These are phyloP conservation scores for Boletellus deceptivus DNA, from an alignment of 1,284 basidiomycete species.

Conservation along the genomic window DNA sequence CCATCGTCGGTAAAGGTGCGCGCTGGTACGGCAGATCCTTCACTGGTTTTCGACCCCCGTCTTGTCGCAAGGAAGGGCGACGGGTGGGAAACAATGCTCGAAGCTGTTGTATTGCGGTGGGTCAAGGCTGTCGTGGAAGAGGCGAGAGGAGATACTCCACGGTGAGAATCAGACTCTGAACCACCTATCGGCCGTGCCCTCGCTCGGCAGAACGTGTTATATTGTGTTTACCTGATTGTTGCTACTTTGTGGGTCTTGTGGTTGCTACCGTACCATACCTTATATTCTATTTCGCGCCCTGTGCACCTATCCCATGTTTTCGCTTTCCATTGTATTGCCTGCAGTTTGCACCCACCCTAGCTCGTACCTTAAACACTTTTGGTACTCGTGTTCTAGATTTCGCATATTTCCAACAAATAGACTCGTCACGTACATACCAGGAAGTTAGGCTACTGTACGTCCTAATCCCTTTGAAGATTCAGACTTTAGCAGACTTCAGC, in stretches of 20 bases:
- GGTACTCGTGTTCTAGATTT: too few relatives aligned
- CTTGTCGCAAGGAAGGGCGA: conserved; percentile 68
- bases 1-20: conserved; percentile 19
- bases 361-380: conserved; percentile 2
- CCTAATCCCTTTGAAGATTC: not conserved
- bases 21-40: conserved; percentile 27
- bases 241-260: conserved; percentile 10
- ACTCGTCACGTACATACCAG: conserved; percentile 7
- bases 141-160: conserved; percentile 43
- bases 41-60: conserved; percentile 65
- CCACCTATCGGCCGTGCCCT: not conserved
- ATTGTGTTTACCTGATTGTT: conserved; percentile 1
- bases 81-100: conserved; percentile 82
- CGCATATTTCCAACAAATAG: not conserved
- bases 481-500: too few relatives aligned
- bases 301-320: not conserved
- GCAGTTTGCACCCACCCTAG: conserved; percentile 1
- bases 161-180: conserved; percentile 13
- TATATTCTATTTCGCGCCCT: conserved; percentile 15
- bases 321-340: not conserved
- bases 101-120: conserved; percentile 62
- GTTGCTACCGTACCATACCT: conserved; percentile 15
- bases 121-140: conserved; percentile 68
- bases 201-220: not conserved
- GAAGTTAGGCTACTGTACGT: not conserved